Evolutionary conservation across 495 filamentous ascomycete genomes (phyloP).

Genomic region (Sabuloglossum arenarium): DNA sequence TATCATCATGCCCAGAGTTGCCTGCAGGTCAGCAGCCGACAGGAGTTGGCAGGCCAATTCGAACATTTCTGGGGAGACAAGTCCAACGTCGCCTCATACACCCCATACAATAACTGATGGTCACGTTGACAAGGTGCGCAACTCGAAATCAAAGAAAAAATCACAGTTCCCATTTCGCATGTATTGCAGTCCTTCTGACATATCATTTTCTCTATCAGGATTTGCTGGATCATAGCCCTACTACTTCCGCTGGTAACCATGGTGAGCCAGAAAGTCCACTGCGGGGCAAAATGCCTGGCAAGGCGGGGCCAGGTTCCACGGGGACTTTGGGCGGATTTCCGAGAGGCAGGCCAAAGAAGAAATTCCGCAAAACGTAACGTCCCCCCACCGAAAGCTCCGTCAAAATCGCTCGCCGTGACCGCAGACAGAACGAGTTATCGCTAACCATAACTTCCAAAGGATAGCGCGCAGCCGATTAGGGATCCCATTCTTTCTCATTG

Average conservation of each 20-base stretch:
- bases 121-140: background rate
- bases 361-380: background rate
- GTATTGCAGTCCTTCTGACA: background rate
- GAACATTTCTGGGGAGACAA: background rate
- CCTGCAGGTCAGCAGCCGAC: background rate
- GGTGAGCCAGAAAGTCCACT: background rate
- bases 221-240: background rate
- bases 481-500: background rate
- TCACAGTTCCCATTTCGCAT: background rate
- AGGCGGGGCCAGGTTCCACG: background rate
- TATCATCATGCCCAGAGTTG: background rate
- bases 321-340: background rate
- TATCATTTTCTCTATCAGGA: background rate
- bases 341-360: constrained; percentile 1
- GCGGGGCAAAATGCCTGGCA: background rate
- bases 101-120: background rate
- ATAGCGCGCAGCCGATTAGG: background rate
- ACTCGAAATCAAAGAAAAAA: background rate
- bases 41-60: background rate
- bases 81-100: background rate
- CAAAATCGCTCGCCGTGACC: no score
- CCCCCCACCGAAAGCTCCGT: background rate
- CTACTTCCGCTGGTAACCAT: background rate
- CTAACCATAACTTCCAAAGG: background rate
- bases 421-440: no score